Evolutionary conservation across 495 filamentous ascomycete genomes (phyloP).

Genomic region (Pyronema domesticum): DNA sequence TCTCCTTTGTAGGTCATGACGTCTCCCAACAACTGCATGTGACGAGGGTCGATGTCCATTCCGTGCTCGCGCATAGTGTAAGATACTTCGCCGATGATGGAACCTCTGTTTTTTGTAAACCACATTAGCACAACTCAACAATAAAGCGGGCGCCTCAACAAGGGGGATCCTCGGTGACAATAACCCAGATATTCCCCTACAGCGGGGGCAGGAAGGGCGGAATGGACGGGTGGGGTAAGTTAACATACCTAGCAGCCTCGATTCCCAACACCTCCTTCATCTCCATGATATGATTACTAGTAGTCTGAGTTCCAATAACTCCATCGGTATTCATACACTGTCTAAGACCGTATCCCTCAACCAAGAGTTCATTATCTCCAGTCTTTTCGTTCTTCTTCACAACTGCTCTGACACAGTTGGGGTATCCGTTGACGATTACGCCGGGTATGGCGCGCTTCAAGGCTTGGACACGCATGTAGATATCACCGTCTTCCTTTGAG

Average conservation of each 20-base stretch:
- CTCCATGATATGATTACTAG: slow-evolving; percentile 82
- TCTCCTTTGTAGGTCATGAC: slow-evolving; percentile 99
- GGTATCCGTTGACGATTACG: slow-evolving; percentile 71
- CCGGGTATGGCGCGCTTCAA: slow-evolving; percentile 64
- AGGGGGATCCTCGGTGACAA: too few species aligned
- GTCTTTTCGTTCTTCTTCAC: slow-evolving; percentile 49
- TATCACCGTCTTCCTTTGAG: slow-evolving; percentile 39
- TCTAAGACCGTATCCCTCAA: slow-evolving; percentile 84
- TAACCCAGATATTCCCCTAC: too few species aligned
- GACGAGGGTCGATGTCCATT: slow-evolving; percentile 94
- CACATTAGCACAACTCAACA: neutral
- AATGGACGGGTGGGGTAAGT: neutral
- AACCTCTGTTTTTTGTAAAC: slow-evolving; percentile 5
- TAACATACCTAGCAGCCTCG: slow-evolving; percentile 49
- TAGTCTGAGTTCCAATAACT: slow-evolving; percentile 52
- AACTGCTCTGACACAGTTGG: slow-evolving; percentile 69
- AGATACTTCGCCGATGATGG: slow-evolving; percentile 24
- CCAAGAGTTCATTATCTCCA: slow-evolving; percentile 50
- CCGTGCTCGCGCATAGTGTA: slow-evolving; percentile 24
- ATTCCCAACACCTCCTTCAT: slow-evolving; percentile 85
- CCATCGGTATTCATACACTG: slow-evolving; percentile 85
- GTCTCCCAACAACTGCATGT: slow-evolving; percentile 97
- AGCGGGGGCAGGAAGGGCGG: too few species aligned
- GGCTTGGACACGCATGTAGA: slow-evolving; percentile 64
- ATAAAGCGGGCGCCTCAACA: neutral